Percentiles rank a stretch among this genome's conserved stretches.
Conservation (phyloP, 371 early-diverging fungal species). For the Lichtheimia corymbifera region DNA sequence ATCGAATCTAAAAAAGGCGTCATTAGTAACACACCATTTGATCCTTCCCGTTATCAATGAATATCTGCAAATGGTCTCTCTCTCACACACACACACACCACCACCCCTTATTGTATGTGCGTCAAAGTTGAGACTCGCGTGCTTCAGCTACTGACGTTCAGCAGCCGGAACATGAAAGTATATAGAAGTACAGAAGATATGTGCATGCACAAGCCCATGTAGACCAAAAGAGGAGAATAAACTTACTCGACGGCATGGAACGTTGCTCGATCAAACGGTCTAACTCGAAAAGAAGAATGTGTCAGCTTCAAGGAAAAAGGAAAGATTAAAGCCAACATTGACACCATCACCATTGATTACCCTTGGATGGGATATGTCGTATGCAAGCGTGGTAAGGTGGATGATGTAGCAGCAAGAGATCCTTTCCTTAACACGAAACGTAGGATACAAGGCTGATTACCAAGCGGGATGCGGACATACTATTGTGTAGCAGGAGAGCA, state of each 20-base stretch:
- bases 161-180: no score
- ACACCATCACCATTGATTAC: conserved; percentile 31
- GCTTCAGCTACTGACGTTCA: no score
- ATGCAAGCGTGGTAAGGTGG: conserved; percentile 52
- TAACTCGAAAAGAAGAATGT: no score
- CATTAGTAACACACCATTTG: conserved; percentile 15
- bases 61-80: no score
- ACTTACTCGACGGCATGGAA: conserved; percentile 41
- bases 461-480: conserved; percentile 83
- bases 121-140: no score
- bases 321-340: no score
- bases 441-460: conserved; percentile 59
- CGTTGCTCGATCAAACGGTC: conserved; percentile 33
- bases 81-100: no score
- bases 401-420: conserved; percentile 60
- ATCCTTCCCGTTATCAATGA: conserved; percentile 21
- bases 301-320: no score
- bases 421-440: conserved; percentile 85
- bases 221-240: conserved; percentile 14
- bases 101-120: no score
- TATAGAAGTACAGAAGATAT: no score
- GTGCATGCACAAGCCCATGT: no score
- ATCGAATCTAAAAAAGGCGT: conserved; percentile 5
- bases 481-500: conserved; percentile 25
- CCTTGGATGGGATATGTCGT: conserved; percentile 86